Evolutionary conservation across 2,329 filamentous ascomycete species (phyloP), one percentile per base, ranked within the genome.

Genomic region (Orbilia oligospora): DNA sequence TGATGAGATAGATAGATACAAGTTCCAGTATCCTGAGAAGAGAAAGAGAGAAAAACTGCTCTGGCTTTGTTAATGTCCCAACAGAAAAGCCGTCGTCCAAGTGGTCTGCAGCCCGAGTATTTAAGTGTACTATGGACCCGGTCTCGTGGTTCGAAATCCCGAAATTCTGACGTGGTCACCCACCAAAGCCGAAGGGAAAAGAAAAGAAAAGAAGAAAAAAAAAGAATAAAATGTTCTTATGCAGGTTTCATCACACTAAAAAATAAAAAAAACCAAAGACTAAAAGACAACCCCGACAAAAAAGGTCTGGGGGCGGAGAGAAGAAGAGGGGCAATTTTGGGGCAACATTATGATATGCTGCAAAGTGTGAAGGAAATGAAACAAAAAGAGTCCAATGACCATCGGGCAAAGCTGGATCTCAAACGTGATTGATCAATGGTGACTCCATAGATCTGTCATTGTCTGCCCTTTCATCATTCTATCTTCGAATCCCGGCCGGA

Each of bases 101-200:
- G 55, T 68, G 30, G 64, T 53, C 41, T 44, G 53, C 51, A 49
- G 38, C 10, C 30, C 18, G 36, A 68, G 71, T 75, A 75, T 75
- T 75, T 75, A 75, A 65, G 61, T 61, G 56, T 61, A 61, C 56
- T 36, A 12, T 61, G 33, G 56, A 61, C 56, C 68, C 61, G 58
- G 73, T 77, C 75, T 71, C 75, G 69, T 78, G 75, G 75, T 63
- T 71, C 66, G 16, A 66, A 72, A 67, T 65, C 56, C 75, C 75
- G 75, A 72, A 61, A 72, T 78, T 78, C 75, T 78, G 75, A 78
- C 75, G 75, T 78, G 75, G 75, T 78, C 75, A 78, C 63, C 75
- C 75, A 61, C 56, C 67, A 71, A 67, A 73, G 51, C 64, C n/a
- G n/a, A n/a, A n/a, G n/a, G n/a, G n/a, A n/a, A n/a, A n/a, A n/a